Percentiles rank a stretch among this genome's conserved stretches.
phyloP scores from a whole-genome alignment of 1,284 basidiomycete genomes.

The Uromyces viciae-fabae region DNA sequence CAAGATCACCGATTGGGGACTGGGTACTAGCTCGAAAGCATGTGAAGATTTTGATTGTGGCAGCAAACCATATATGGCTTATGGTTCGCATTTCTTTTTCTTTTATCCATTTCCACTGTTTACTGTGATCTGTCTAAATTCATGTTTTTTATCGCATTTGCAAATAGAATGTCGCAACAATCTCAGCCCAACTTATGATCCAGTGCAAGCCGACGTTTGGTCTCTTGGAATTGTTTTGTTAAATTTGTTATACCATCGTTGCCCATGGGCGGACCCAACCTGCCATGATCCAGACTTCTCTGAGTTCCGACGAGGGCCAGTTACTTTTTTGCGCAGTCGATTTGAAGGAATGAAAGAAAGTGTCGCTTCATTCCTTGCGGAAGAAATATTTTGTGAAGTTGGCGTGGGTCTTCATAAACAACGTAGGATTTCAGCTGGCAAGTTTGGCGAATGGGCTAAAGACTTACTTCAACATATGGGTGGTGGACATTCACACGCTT shows the following conservation, averaged over 20 bases:
- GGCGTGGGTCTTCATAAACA: slow-evolving; percentile 56
- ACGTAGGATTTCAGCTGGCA: slow-evolving; percentile 68
- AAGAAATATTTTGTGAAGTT: slow-evolving; percentile 79
- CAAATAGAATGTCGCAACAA: slow-evolving; percentile 90
- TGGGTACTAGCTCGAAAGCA: slow-evolving; percentile 81
- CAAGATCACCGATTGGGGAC: slow-evolving; percentile 95
- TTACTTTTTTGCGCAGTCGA: slow-evolving; percentile 78
- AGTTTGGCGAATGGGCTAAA: slow-evolving; percentile 81
- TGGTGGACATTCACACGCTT: slow-evolving; percentile 49
- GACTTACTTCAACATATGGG: slow-evolving; percentile 65
- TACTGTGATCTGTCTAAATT: neutral
- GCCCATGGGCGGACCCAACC: slow-evolving; percentile 93
- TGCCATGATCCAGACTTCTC: slow-evolving; percentile 71
- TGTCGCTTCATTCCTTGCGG: slow-evolving; percentile 80
- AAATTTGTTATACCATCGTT: slow-evolving; percentile 98
- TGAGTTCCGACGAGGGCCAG: slow-evolving; percentile 72
- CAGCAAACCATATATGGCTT: slow-evolving; percentile 98
- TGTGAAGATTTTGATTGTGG: slow-evolving; percentile 97
- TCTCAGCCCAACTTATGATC: slow-evolving; percentile 83
- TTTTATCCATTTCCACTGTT: neutral
- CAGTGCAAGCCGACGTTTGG: slow-evolving; percentile 95
- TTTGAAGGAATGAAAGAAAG: slow-evolving; percentile 85
- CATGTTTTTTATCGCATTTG: neutral
- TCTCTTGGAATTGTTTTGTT: slow-evolving; percentile 96
- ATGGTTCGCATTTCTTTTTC: slow-evolving; percentile 62